Evolutionary conservation across 768 basidiomycete genomes (phyloP).

Genomic region (Mycena capillaripes): DNA sequence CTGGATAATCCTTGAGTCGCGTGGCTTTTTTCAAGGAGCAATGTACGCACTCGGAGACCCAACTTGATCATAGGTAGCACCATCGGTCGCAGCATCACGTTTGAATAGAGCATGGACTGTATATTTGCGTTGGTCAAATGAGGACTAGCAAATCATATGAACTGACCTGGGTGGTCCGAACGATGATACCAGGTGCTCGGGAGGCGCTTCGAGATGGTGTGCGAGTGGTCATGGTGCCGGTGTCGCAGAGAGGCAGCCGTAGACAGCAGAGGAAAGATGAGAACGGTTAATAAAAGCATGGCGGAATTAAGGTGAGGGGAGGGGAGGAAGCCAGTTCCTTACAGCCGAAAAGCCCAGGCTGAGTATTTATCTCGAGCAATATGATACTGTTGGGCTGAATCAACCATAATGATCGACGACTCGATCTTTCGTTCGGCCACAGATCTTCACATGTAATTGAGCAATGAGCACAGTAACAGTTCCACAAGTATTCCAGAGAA

Average conservation of each 20-base stretch:
- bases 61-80: slow-evolving; percentile 23
- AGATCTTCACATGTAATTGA: too few species aligned
- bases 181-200: slow-evolving; percentile 73
- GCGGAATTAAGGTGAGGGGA: not conserved
- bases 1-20: not conserved
- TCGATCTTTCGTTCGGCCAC: too few species aligned
- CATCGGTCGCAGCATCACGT: slow-evolving; percentile 60
- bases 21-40: not conserved
- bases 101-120: slow-evolving; percentile 68
- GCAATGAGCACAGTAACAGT: too few species aligned
- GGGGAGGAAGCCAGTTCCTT: slow-evolving; percentile 7
- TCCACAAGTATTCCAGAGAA: too few species aligned
- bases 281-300: slow-evolving; percentile 14
- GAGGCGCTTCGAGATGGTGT: slow-evolving; percentile 40
- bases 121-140: not conserved
- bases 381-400: too few species aligned
- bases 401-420: too few species aligned
- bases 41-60: slow-evolving; percentile 19
- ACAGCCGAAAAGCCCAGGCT: not conserved
- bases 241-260: not conserved
- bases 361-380: too few species aligned
- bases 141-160: not conserved
- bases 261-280: not conserved
- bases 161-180: slow-evolving; percentile 56
- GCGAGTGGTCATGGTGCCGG: slow-evolving; percentile 16